phyloP scores from a whole-genome alignment of 352 stramenopile species.

The Stephanocyclus meneghinianus region DNA sequence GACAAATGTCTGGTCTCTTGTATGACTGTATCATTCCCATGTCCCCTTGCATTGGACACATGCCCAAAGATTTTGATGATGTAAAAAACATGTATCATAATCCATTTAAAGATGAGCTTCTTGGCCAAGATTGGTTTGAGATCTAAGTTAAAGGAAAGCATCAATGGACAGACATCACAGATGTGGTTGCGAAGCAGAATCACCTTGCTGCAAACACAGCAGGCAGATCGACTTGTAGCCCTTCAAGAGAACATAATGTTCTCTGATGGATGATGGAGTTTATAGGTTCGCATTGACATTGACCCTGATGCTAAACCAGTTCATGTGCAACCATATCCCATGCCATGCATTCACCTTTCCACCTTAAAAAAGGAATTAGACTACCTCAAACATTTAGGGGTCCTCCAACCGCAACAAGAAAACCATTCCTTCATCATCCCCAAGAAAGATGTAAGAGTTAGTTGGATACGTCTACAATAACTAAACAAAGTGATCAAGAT shows the following conservation, averaged over 20 bases:
- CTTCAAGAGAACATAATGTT: not conserved
- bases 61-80: too few relatives aligned
- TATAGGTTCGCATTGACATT: not conserved
- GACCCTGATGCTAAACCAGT: constrained; percentile 18
- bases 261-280: not conserved
- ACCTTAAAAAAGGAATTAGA: constrained; percentile 40
- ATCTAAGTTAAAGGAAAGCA: constrained; percentile 33
- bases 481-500: constrained; percentile 38
- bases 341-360: constrained; percentile 26
- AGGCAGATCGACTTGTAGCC: too few relatives aligned
- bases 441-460: constrained; percentile 45
- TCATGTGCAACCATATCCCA: constrained; percentile 16
- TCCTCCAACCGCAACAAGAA: constrained; percentile 16
- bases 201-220: not conserved
- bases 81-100: too few relatives aligned
- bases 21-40: not conserved
- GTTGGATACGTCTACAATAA: constrained; percentile 34
- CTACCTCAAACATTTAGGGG: constrained; percentile 31
- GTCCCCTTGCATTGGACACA: not conserved
- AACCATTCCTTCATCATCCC: not conserved
- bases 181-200: too few relatives aligned
- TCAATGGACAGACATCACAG: not conserved
- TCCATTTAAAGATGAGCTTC: not conserved
- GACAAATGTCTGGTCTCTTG: not conserved
- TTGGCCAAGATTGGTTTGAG: constrained; percentile 13